Base-by-base conservation (phyloP, 768 basidiomycete species). In the Macrolepiota dolichaula region DNA sequence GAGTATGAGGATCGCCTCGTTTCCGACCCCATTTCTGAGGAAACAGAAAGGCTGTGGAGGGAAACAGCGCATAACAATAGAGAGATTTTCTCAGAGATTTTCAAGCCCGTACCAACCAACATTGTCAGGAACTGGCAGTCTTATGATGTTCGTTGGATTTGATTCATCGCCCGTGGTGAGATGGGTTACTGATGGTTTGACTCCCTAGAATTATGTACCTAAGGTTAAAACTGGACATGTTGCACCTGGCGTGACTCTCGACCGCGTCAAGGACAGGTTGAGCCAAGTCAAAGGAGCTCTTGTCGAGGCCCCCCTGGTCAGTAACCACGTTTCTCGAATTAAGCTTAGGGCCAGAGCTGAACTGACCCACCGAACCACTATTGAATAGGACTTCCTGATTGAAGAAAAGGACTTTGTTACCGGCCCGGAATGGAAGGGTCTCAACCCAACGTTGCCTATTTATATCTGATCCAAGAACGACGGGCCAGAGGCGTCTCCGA, bases 31-130 rank as follows among this genome's bases (percentile, higher is more conserved):
- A 74, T 98, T 25, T 73, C 83, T 2, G 83, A 87, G n/a, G 71
- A 75, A 46, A 86, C 86, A 19, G 66, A 83, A 5, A 62, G 76
- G 7, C 74, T 94, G 5, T 88, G 88, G 86, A 81, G 78, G 42
- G 77, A 76, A 37, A 94, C 91, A 0, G 95, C 94, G 17, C 79
- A 81, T 62, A 82, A 74, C 75, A 98, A 98, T 71, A 79, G 92
- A 57, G 89, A 91, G 70, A 81, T 95, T 58, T 96, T 94, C 66
- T 87, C 89, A 4, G 91, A 93, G 74, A 67, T 95, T 32, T 97
- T 96, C 80, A 81, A 86, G 42, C 87, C 91, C n/a, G 85, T 93
- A 15, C 94, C 94, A 3, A 89, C 86, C 12, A 94, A 97, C 73
- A 73, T 89, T 27, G 89, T 96, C 53, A 81, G 87, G 63, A 80